These are phyloP conservation scores for Boletus pseudo-olivaceus DNA, from an alignment of 768 basidiomycete species.

Conservation along the genomic window DNA sequence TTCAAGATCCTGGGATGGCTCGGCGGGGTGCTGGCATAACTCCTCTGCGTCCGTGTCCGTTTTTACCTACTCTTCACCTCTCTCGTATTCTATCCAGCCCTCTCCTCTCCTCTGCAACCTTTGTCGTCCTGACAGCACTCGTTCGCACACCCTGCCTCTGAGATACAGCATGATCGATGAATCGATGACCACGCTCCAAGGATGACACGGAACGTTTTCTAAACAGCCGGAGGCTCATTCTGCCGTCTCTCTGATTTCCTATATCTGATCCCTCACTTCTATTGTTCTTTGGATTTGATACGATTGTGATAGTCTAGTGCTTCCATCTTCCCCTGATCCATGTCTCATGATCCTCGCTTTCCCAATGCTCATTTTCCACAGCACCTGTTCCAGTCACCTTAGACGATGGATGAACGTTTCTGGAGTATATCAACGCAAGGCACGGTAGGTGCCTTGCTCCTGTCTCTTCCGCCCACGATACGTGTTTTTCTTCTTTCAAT, in stretches of 20 bases:
- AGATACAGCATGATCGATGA: background rate
- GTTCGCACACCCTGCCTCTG: background rate
- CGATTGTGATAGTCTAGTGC: background rate
- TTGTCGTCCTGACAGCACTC: background rate
- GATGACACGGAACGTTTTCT: background rate
- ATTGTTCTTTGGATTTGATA: background rate
- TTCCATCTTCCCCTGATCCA: background rate
- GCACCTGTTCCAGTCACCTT: background rate
- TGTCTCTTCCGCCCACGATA: background rate
- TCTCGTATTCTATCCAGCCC: background rate
- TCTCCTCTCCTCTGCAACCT: background rate
- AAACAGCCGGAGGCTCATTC: background rate
- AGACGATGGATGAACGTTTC: background rate
- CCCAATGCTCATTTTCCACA: background rate
- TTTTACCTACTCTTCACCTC: background rate
- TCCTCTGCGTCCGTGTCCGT: background rate
- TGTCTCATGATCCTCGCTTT: background rate
- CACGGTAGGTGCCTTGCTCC: background rate
- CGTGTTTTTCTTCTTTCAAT: background rate
- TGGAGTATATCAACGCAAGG: background rate
- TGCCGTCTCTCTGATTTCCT: background rate
- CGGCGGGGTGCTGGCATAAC: conserved; percentile 17
- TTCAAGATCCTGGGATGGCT: conserved; percentile 42
- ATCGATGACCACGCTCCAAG: background rate
- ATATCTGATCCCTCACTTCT: background rate